A percentile compares a stretch with the other conserved stretches of the same genome.
Evolutionary conservation across 441 rosid species (phyloP).

Genomic region (Monsonia emarginata): DNA sequence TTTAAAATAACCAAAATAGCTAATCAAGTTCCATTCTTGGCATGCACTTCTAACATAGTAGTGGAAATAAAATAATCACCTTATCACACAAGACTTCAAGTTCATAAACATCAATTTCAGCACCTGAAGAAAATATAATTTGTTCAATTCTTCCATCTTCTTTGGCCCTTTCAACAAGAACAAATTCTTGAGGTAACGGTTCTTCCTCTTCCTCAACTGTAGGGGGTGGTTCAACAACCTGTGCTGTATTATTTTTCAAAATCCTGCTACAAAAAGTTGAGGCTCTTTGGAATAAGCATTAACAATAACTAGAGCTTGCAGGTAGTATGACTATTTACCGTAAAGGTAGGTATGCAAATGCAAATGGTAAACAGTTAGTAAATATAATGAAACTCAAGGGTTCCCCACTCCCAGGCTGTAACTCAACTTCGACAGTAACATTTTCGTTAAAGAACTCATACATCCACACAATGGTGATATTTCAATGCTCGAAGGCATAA

Average conservation of each 20-base stretch:
- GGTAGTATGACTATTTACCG: neutral
- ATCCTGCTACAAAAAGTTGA: constrained; percentile 33
- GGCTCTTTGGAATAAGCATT: neutral
- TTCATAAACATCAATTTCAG: constrained; percentile 78
- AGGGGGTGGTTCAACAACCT: constrained; percentile 61
- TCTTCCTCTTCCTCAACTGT: constrained; percentile 48
- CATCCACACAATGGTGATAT: neutral
- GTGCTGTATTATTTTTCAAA: constrained; percentile 45
- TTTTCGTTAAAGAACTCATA: neutral
- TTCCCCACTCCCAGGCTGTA: neutral
- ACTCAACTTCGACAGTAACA: neutral
- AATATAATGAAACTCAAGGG: no score
- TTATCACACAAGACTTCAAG: constrained; percentile 83
- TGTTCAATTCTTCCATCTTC: constrained; percentile 64
- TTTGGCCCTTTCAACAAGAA: constrained; percentile 52
- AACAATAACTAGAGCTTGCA: neutral
- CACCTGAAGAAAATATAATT: constrained; percentile 80
- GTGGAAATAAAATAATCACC: constrained; percentile 27
- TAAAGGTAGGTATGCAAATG: neutral
- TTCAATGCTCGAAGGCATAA: neutral
- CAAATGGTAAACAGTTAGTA: neutral
- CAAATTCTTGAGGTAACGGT: constrained; percentile 54
- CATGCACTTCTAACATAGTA: neutral
- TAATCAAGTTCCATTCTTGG: neutral
- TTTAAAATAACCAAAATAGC: neutral